Evolutionary conservation across 2,329 filamentous ascomycete genomes (phyloP).

Genomic region (Huntiella savannae): DNA sequence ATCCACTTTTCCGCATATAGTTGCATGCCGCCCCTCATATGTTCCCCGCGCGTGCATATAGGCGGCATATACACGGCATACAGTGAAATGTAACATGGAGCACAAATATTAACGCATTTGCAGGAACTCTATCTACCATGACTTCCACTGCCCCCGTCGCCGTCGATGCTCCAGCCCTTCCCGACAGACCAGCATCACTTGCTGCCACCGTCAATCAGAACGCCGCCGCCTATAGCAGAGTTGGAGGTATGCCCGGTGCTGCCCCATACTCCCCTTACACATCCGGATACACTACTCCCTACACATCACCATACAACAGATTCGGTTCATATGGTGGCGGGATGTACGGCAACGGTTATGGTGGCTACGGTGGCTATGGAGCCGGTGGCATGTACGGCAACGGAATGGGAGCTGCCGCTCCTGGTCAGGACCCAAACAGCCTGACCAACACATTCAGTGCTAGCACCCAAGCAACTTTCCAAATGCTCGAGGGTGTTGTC

Average conservation of each 20-base stretch:
- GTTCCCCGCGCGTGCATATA: constrained; percentile 15
- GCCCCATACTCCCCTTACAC: constrained; percentile 22
- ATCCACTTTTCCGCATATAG: constrained; percentile 17
- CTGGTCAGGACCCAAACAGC: constrained; percentile 79
- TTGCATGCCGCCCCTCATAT: constrained; percentile 20
- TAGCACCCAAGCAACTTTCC: constrained; percentile 89
- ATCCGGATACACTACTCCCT: constrained; percentile 22
- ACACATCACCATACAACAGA: constrained; percentile 25
- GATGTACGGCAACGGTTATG: constrained; percentile 20
- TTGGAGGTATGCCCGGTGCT: constrained; percentile 26
- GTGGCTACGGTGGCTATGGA: constrained; percentile 19
- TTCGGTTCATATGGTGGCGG: constrained; percentile 27
- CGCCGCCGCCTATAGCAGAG: constrained; percentile 57
- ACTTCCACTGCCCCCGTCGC: constrained; percentile 19
- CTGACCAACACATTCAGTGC: constrained; percentile 90
- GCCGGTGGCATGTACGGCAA: constrained; percentile 27
- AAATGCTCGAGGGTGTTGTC: constrained; percentile 94
- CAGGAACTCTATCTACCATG: constrained; percentile 16
- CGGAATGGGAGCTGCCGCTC: constrained; percentile 20
- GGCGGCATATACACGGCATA: constrained; percentile 13
- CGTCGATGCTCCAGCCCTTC: constrained; percentile 46
- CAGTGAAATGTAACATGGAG: constrained; percentile 1
- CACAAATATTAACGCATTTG: constrained; percentile 10
- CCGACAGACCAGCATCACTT: constrained; percentile 62
- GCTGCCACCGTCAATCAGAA: constrained; percentile 70